Base-by-base conservation (phyloP, 768 basidiomycete species). In the Phallus indusiatus region DNA sequence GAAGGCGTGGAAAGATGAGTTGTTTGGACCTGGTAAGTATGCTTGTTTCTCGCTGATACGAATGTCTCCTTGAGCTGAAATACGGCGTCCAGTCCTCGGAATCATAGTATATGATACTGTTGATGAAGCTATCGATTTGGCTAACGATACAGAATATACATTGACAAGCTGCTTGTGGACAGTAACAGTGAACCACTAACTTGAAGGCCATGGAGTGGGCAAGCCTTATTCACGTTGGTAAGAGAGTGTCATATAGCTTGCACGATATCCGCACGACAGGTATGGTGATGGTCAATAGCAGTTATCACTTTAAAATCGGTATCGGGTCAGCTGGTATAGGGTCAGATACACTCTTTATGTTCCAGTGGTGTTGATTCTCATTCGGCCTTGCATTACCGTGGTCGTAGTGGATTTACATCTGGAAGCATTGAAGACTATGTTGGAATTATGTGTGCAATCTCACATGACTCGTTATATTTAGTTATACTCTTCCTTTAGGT, bases 71-170 rank as follows among this genome's bases (percentile, higher is more conserved):
- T n/a, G n/a, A 42, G 14, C 42, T 42, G 12, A 3, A 4, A 2
- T 42, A 5, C n/a, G 2, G n/a, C 12, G 3, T 18, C 12, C 66
- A 75, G 78, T 81, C 0, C 67, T 80, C 6, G 72, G 70, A 11
- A 69, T 84, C 54, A 71, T 73, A 1, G 67, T 73, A 1, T 77
- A 74, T 16, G 76, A 81, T 21, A 78, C 74, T 0, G 65, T 77
- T 12, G 77, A 81, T n/a, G 81, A 84, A 64, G 81, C 79, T 5
- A 70, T 84, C 7, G 75, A 77, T 49, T 67, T 82, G 20, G 81
- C 82, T 6, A 85, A 85, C 62, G 69, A 72, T 0, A 72, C 78
- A 0, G 76, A 78, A 1, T 83, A 81, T 52, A 79, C 79, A 1
- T 70, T 85, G 24, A 69, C 71, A 1, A 72, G 82, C 0, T 71